Conservation (phyloP, 805 yeast species). For the Candida ipomoeae region DNA sequence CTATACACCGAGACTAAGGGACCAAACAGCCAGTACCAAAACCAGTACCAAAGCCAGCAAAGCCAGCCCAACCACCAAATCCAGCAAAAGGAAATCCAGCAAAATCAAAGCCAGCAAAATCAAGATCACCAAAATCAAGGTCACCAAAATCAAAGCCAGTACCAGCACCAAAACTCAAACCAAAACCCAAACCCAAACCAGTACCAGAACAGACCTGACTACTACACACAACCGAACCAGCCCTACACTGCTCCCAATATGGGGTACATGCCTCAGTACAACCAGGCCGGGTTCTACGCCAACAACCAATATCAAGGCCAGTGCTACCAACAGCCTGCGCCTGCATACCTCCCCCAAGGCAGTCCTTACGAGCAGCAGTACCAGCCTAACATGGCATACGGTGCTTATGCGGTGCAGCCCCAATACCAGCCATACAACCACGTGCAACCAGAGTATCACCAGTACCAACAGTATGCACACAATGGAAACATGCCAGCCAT, state of each 20-base stretch:
- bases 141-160: no score
- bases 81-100: no score
- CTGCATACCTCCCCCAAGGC: slow-evolving; percentile 6
- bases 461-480: background rate
- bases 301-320: slow-evolving; percentile 4
- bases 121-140: no score
- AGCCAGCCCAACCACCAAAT: no score
- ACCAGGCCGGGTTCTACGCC: no score
- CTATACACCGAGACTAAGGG: background rate
- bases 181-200: no score
- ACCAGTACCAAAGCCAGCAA: no score
- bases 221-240: background rate
- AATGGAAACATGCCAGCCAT: background rate
- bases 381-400: slow-evolving; percentile 9
- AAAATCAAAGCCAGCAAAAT: no score
- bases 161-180: no score
- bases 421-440: slow-evolving; percentile 12
- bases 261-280: slow-evolving; percentile 1
- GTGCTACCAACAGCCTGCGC: slow-evolving; percentile 5
- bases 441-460: background rate
- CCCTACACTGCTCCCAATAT: background rate
- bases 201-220: background rate
- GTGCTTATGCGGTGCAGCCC: slow-evolving; percentile 1
- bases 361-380: slow-evolving; percentile 8
- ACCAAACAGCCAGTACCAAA: background rate